phyloP scores from a whole-genome alignment of 345 rosid genomes.

The Erucastrum elatum region DNA sequence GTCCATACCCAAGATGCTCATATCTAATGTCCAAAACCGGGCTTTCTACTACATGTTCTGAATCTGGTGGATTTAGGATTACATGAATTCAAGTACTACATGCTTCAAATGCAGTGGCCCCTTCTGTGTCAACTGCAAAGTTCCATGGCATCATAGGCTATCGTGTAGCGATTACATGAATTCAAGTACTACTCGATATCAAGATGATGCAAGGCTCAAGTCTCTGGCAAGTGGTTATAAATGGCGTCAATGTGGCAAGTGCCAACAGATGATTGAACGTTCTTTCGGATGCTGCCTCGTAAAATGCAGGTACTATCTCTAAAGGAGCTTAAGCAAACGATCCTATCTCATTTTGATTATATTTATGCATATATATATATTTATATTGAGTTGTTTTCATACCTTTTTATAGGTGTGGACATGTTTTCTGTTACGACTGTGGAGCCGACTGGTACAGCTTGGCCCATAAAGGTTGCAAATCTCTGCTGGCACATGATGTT shows the following conservation, averaged over 20 bases:
- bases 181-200: not conserved
- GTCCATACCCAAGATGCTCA: slow-evolving; percentile 73
- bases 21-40: slow-evolving; percentile 61
- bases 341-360: not conserved
- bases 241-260: slow-evolving; percentile 51
- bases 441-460: slow-evolving; percentile 18
- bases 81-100: not conserved
- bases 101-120: slow-evolving; percentile 51
- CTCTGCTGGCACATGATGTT: not conserved
- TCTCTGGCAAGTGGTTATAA: slow-evolving; percentile 39
- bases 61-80: slow-evolving; percentile 43
- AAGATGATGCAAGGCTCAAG: slow-evolving; percentile 23
- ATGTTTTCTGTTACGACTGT: slow-evolving; percentile 49
- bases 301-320: slow-evolving; percentile 37
- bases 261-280: slow-evolving; percentile 50
- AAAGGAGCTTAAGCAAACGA: not conserved
- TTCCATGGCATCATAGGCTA: slow-evolving; percentile 62
- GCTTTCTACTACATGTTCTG: slow-evolving; percentile 32
- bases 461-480: not conserved
- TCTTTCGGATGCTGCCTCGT: slow-evolving; percentile 47
- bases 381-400: not conserved
- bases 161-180: slow-evolving; percentile 47
- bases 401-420: slow-evolving; percentile 39
- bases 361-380: not conserved
- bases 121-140: slow-evolving; percentile 72